Conservation (phyloP, 495 filamentous ascomycete species). For the Endocarpon pusillum region DNA sequence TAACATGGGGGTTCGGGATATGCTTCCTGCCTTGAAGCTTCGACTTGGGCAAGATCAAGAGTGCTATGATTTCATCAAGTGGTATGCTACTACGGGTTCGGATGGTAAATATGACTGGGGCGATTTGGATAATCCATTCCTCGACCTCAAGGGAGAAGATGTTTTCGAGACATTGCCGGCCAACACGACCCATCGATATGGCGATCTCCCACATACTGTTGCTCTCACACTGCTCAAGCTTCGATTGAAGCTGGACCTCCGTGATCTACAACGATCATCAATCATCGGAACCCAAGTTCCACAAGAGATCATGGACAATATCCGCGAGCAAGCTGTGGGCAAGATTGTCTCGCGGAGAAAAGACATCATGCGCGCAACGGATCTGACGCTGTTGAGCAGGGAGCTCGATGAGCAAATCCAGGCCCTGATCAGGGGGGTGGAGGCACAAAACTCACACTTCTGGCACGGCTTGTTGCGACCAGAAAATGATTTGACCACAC, state of each 20-base stretch:
- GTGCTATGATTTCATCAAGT: slow-evolving; percentile 38
- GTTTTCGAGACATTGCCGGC: slow-evolving; percentile 12
- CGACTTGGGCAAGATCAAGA: slow-evolving; percentile 33
- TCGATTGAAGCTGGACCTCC: slow-evolving; percentile 19
- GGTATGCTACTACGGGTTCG: slow-evolving; percentile 18
- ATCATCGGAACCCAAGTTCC: slow-evolving; percentile 6
- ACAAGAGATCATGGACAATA: slow-evolving; percentile 12
- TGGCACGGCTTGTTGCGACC: slow-evolving; percentile 18
- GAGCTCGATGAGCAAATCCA: slow-evolving; percentile 13
- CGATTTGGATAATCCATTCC: slow-evolving; percentile 14
- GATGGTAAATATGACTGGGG: slow-evolving; percentile 20
- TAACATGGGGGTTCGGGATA: slow-evolving; percentile 24
- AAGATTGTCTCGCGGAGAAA: slow-evolving; percentile 3
- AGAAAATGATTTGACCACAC: slow-evolving; percentile 11
- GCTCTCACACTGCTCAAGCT: slow-evolving; percentile 21
- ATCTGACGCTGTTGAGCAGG: slow-evolving; percentile 4
- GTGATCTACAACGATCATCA: slow-evolving; percentile 14
- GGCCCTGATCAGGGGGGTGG: slow-evolving; percentile 10
- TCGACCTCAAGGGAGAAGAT: slow-evolving; percentile 15
- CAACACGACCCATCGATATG: neutral
- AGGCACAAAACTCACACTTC: slow-evolving; percentile 14
- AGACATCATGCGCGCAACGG: slow-evolving; percentile 9
- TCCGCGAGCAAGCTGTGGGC: slow-evolving; percentile 3
- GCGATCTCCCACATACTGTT: slow-evolving; percentile 5
- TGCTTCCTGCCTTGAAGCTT: slow-evolving; percentile 26